phyloP scores from a whole-genome alignment of 2,329 filamentous ascomycete species.

The Boeremia exigua region DNA sequence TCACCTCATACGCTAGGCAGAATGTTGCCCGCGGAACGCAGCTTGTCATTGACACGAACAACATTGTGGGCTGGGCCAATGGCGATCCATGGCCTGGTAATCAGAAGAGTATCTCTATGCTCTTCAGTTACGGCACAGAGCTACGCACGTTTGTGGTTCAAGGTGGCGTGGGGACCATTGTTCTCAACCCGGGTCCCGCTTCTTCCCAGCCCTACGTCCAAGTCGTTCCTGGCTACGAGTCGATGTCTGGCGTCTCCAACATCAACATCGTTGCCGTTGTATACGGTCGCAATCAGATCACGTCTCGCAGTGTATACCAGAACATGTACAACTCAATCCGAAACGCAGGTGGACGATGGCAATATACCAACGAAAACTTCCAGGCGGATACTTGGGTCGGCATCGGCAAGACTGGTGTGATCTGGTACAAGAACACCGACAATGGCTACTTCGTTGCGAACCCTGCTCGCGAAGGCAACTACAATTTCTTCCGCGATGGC shows the following conservation, averaged over 20 bases:
- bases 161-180: background rate
- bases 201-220: conserved; percentile 6
- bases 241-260: conserved; percentile 10
- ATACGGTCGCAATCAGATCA: conserved; percentile 3
- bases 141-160: conserved; percentile 7
- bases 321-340: conserved; percentile 15
- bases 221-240: conserved; percentile 8
- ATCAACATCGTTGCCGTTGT: conserved; percentile 12
- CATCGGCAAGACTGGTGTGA: background rate
- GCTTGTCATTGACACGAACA: conserved; percentile 13
- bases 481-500: conserved; percentile 9
- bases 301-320: conserved; percentile 9
- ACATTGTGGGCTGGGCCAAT: conserved; percentile 14
- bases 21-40: conserved; percentile 8
- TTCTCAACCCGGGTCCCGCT: conserved; percentile 7
- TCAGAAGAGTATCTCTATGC: conserved; percentile 10
- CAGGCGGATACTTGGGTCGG: background rate
- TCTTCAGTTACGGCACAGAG: conserved; percentile 11
- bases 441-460: conserved; percentile 3
- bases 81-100: conserved; percentile 11
- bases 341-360: conserved; percentile 7
- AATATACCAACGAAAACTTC: conserved; percentile 13
- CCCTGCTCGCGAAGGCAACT: conserved; percentile 12
- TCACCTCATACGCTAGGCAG: conserved; percentile 3
- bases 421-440: conserved; percentile 11